Evolutionary conservation across 2,329 filamentous ascomycete species (phyloP).

Genomic region (Arthrobotrys iridis): DNA sequence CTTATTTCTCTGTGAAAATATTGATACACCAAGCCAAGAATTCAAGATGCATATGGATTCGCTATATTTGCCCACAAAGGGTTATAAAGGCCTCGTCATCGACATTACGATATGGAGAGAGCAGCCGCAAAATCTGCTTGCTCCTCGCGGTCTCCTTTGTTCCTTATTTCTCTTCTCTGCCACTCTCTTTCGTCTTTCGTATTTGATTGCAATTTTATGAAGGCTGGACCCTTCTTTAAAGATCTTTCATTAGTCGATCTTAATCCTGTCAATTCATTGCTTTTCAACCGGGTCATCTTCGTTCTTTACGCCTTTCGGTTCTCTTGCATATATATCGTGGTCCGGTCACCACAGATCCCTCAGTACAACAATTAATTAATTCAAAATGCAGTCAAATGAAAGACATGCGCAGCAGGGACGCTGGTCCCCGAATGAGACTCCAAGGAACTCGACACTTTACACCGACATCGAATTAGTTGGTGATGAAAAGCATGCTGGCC

Average conservation of each 20-base stretch:
- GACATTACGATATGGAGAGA: conserved; percentile 16
- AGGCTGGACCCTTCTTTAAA: conserved; percentile 51
- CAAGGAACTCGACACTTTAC: conserved; percentile 49
- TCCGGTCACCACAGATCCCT: conserved; percentile 7
- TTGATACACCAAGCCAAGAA: not conserved
- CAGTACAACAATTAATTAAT: not conserved
- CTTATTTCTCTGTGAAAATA: conserved; percentile 13
- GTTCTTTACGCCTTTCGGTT: not conserved
- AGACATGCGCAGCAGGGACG: conserved; percentile 18
- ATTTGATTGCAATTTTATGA: not conserved
- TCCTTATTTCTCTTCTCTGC: conserved; percentile 38
- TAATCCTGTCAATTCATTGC: not conserved
- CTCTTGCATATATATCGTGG: conserved; percentile 1
- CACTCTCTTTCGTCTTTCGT: conserved; percentile 3
- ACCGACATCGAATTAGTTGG: conserved; percentile 19
- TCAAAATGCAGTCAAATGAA: conserved; percentile 40
- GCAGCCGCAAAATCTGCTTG: conserved; percentile 23
- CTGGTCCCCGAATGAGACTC: conserved; percentile 48
- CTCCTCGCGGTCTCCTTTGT: conserved; percentile 27
- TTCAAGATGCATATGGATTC: conserved; percentile 7
- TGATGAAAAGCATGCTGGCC: conserved; percentile 18
- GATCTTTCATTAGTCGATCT: conserved; percentile 8
- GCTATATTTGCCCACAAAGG: conserved; percentile 18
- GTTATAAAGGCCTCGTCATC: conserved; percentile 25
- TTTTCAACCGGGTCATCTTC: not conserved